phyloP scores from a whole-genome alignment of 83 land plant species.

The Picea abies region DNA sequence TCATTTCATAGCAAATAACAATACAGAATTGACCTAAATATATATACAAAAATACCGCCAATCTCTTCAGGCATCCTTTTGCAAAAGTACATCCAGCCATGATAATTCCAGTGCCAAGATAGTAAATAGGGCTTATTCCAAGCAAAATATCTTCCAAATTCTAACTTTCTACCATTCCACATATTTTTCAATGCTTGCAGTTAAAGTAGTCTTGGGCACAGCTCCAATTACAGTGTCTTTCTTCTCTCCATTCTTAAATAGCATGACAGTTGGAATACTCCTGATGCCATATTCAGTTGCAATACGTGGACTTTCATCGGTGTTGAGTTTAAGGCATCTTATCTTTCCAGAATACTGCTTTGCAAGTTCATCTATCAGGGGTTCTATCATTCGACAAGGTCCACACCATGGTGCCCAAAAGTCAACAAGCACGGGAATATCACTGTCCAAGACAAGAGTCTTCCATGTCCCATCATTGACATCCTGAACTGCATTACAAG shows the following conservation, averaged over 20 bases:
- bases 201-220: slow-evolving; percentile 74
- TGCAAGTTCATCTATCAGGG: slow-evolving; percentile 63
- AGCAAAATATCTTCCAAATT: slow-evolving; percentile 10
- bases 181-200: slow-evolving; percentile 61
- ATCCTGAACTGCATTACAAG: slow-evolving; percentile 38
- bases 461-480: slow-evolving; percentile 61
- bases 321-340: slow-evolving; percentile 72
- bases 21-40: no score
- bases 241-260: slow-evolving; percentile 76
- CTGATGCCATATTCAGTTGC: slow-evolving; percentile 88
- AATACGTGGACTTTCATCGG: slow-evolving; percentile 73
- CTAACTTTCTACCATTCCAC: slow-evolving; percentile 11
- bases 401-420: slow-evolving; percentile 97
- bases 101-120: slow-evolving; percentile 12
- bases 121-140: slow-evolving; percentile 10
- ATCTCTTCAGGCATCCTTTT: slow-evolving; percentile 5
- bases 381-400: slow-evolving; percentile 87
- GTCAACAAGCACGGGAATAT: slow-evolving; percentile 74
- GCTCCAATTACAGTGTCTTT: slow-evolving; percentile 83
- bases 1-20: no score
- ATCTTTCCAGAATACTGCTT: slow-evolving; percentile 75
- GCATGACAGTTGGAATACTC: slow-evolving; percentile 81
- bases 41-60: slow-evolving; percentile 11
- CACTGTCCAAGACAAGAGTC: slow-evolving; percentile 55
- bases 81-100: slow-evolving; percentile 10